These are phyloP conservation scores for Zalaria obscura DNA, from an alignment of 2,329 filamentous ascomycete genomes.

Conservation along the genomic window DNA sequence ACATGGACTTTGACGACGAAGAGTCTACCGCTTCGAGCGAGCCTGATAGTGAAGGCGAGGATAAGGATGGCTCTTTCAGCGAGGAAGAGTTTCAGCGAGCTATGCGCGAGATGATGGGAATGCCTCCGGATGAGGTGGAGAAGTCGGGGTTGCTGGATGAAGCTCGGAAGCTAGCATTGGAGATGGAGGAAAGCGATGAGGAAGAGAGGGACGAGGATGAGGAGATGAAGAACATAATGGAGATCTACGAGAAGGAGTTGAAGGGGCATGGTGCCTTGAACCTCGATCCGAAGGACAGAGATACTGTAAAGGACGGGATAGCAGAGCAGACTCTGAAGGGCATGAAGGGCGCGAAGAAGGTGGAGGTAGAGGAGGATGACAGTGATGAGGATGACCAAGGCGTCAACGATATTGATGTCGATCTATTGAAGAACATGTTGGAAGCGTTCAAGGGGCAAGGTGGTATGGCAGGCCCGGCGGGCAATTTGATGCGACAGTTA, in stretches of 20 bases:
- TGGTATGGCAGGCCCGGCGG: conserved; percentile 70
- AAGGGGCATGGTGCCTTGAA: conserved; percentile 53
- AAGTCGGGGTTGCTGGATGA: conserved; percentile 18
- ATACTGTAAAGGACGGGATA: conserved; percentile 6
- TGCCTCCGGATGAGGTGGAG: conserved; percentile 30
- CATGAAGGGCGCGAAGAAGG: conserved; percentile 14
- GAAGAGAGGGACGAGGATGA: conserved; percentile 36
- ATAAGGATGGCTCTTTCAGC: conserved; percentile 65
- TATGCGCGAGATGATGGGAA: conserved; percentile 87
- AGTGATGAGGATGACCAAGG: conserved; percentile 30
- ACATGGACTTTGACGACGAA: conserved; percentile 53
- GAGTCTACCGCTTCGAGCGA: conserved; percentile 23
- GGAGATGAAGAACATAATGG: conserved; percentile 50
- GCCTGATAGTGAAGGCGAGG: conserved; percentile 37
- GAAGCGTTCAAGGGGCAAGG: conserved; percentile 87
- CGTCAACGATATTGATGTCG: conserved; percentile 67
- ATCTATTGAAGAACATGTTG: conserved; percentile 77
- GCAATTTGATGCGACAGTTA: conserved; percentile 79
- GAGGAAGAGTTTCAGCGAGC: conserved; percentile 73
- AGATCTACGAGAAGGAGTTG: conserved; percentile 60
- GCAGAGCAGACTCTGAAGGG: conserved; percentile 14
- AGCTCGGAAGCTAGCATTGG: conserved; percentile 20
- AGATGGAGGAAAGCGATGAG: conserved; percentile 28
- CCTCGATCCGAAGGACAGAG: conserved; percentile 13
- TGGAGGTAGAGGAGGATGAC: conserved; percentile 11